Evolutionary conservation across 169 alveolate species (phyloP).

Genomic region (Plasmodium coatneyi): DNA sequence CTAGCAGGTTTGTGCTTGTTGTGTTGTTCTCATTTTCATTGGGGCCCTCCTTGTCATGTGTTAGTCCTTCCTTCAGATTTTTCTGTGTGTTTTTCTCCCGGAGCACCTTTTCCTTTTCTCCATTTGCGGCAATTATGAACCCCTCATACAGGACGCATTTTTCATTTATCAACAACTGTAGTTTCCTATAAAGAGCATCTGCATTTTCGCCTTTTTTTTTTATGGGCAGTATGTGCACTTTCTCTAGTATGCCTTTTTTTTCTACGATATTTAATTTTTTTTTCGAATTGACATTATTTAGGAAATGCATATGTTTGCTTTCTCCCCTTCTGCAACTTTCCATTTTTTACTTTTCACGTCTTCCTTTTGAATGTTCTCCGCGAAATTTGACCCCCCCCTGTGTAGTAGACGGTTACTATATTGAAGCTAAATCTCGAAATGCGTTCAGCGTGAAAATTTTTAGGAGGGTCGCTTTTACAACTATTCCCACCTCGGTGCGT

Average conservation of each 20-base stretch:
- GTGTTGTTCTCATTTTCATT: not conserved
- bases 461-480: not conserved
- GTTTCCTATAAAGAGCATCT: constrained; percentile 2
- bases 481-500: not conserved
- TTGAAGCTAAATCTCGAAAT: not conserved
- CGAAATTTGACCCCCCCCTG: not conserved
- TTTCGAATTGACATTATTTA: constrained; percentile 5
- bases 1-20: not conserved
- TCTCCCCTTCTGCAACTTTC: constrained; percentile 5
- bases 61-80: not conserved
- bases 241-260: constrained; percentile 34
- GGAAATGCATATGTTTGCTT: constrained; percentile 39
- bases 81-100: not conserved
- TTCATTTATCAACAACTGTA: constrained; percentile 26
- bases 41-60: not conserved
- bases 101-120: not conserved
- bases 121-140: constrained; percentile 15
- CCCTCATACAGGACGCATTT: constrained; percentile 43
- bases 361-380: constrained; percentile 18
- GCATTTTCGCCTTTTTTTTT: constrained; percentile 4
- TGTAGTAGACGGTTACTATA: not conserved
- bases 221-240: constrained; percentile 59
- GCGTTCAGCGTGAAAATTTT: not conserved
- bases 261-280: constrained; percentile 27
- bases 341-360: not conserved